Percentiles rank a stretch among this genome's conserved stretches.
Evolutionary conservation across 2,329 filamentous ascomycete species (phyloP).

Genomic region (Ceratocystis papillata): DNA sequence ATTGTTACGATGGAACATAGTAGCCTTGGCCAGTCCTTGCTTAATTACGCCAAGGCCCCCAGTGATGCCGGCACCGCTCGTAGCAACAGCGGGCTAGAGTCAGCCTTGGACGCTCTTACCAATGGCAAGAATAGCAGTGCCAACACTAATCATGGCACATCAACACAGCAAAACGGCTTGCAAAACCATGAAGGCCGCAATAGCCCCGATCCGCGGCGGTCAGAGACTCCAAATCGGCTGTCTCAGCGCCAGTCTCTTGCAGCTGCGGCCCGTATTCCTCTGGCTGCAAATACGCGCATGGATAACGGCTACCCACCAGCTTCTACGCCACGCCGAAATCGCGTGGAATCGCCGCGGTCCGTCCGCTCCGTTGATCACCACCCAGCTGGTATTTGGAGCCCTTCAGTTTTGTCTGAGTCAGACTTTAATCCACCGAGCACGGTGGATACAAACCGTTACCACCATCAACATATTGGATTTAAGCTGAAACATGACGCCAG

Average conservation of each 20-base stretch:
- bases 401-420: conserved; percentile 25
- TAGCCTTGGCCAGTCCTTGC: conserved; percentile 19
- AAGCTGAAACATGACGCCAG: conserved; percentile 4
- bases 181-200: conserved; percentile 1
- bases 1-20: conserved; percentile 13
- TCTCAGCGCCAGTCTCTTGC: conserved; percentile 19
- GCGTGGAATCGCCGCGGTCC: conserved; percentile 19
- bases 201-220: conserved; percentile 18
- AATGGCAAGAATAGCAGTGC: conserved; percentile 1
- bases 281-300: neutral
- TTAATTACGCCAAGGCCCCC: conserved; percentile 21
- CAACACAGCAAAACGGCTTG: conserved; percentile 7
- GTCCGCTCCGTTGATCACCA: conserved; percentile 22
- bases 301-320: conserved; percentile 3
- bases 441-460: conserved; percentile 18
- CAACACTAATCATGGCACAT: neutral
- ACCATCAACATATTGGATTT: neutral
- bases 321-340: conserved; percentile 12
- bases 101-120: conserved; percentile 20
- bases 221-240: conserved; percentile 20
- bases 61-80: conserved; percentile 18
- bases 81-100: conserved; percentile 18
- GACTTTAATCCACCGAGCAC: conserved; percentile 26
- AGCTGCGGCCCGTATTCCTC: conserved; percentile 19
- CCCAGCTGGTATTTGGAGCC: conserved; percentile 24